Conservation (phyloP, 2,329 filamentous ascomycete genomes). For the Exophiala sp. region DNA sequence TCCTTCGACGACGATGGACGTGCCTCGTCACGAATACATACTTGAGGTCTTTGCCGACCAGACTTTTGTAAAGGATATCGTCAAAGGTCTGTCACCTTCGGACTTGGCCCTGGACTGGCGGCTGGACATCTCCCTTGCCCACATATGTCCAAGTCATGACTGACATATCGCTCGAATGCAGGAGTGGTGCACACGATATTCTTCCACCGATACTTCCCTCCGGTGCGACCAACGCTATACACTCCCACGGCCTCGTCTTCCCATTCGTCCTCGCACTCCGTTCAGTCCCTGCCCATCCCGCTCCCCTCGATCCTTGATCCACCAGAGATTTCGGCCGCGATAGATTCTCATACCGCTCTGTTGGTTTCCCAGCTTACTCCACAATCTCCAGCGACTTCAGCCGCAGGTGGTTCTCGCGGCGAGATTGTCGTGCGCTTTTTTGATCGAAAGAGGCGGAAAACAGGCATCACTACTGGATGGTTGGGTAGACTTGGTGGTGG, state of each 20-base stretch:
- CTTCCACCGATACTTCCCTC: constrained; percentile 96
- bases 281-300: constrained; percentile 61
- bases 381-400: constrained; percentile 49
- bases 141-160: background rate
- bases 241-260: constrained; percentile 25
- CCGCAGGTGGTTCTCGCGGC: constrained; percentile 62
- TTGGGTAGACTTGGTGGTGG: constrained; percentile 29
- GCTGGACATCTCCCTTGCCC: background rate
- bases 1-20: constrained; percentile 27
- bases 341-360: constrained; percentile 78
- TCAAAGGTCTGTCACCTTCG: constrained; percentile 65
- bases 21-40: constrained; percentile 77
- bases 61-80: constrained; percentile 81
- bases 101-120: background rate
- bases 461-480: constrained; percentile 64
- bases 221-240: constrained; percentile 74
- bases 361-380: constrained; percentile 72
- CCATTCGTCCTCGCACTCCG: constrained; percentile 17
- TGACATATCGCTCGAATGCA: constrained; percentile 37
- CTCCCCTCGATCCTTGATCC: constrained; percentile 85
- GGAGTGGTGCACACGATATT: constrained; percentile 95
- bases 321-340: constrained; percentile 79
- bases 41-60: constrained; percentile 93
- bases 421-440: constrained; percentile 89
- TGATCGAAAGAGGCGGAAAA: constrained; percentile 82